A percentile compares a stretch with the other conserved stretches of the same genome.
These are phyloP conservation scores for Colletotrichum incanum DNA, from an alignment of 2,329 filamentous ascomycete genomes.

Conservation along the genomic window DNA sequence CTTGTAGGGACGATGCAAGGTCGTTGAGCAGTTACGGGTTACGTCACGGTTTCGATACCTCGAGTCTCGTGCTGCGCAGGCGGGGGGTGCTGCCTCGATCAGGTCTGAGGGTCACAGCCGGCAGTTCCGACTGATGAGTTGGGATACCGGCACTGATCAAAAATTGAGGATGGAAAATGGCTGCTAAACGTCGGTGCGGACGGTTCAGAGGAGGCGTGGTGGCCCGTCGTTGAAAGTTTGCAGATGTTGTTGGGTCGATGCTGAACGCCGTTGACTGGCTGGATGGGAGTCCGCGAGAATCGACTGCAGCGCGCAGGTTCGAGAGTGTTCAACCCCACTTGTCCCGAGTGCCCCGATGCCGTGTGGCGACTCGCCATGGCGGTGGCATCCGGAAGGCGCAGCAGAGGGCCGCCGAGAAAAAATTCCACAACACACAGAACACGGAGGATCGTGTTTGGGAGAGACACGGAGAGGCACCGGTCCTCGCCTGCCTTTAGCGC, in stretches of 20 bases:
- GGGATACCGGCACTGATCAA: too few relatives aligned
- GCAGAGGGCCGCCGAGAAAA: not conserved
- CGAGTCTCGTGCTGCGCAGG: constrained; percentile 19
- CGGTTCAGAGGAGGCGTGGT: not conserved
- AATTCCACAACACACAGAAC: not conserved
- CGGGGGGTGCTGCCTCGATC: constrained; percentile 7
- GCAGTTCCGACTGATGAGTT: not conserved
- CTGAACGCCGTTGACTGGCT: not conserved
- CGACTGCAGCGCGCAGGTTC: constrained; percentile 2
- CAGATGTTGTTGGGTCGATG: not conserved
- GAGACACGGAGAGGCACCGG: constrained; percentile 14
- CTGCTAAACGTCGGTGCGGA: not conserved
- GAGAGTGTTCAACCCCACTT: constrained; percentile 17
- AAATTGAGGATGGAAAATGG: not conserved
- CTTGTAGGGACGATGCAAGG: not conserved
- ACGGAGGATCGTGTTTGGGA: constrained; percentile 12
- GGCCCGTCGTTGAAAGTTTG: not conserved
- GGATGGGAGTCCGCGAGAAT: not conserved
- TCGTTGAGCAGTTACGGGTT: constrained; percentile 15
- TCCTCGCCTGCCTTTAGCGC: constrained; percentile 12
- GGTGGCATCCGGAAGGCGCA: constrained; percentile 26
- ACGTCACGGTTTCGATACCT: constrained; percentile 29
- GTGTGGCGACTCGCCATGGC: constrained; percentile 13
- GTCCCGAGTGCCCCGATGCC: constrained; percentile 18
- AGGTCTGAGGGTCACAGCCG: constrained; percentile 25